Evolutionary conservation across 2,329 filamentous ascomycete species (phyloP).

Genomic region (Penicillium sp.): DNA sequence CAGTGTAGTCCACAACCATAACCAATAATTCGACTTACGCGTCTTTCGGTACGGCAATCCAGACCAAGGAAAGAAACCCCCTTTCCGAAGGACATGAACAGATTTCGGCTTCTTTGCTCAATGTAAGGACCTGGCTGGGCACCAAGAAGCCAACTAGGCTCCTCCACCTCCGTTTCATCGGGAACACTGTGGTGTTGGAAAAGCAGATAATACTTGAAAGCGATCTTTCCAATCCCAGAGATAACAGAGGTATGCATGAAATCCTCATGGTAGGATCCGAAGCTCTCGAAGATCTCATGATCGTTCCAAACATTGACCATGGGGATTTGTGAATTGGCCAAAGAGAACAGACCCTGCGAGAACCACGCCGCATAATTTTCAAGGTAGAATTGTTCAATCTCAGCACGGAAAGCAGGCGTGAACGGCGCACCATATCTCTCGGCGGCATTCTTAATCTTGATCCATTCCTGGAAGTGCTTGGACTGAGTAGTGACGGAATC

Average conservation of each 20-base stretch:
- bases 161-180: slow-evolving; percentile 76
- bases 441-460: slow-evolving; percentile 74
- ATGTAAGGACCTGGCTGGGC: slow-evolving; percentile 84
- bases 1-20: slow-evolving; percentile 12
- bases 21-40: slow-evolving; percentile 46
- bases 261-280: slow-evolving; percentile 85
- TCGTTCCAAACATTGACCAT: slow-evolving; percentile 99
- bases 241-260: slow-evolving; percentile 93
- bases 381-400: slow-evolving; percentile 86
- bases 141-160: slow-evolving; percentile 91
- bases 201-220: slow-evolving; percentile 98
- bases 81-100: slow-evolving; percentile 81
- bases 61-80: slow-evolving; percentile 81
- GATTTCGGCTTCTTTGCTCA: slow-evolving; percentile 76
- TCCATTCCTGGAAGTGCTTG: slow-evolving; percentile 78
- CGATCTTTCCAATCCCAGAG: slow-evolving; percentile 82
- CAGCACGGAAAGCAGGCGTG: slow-evolving; percentile 77
- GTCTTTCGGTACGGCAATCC: slow-evolving; percentile 89
- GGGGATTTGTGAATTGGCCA: slow-evolving; percentile 91
- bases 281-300: slow-evolving; percentile 89
- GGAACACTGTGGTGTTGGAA: slow-evolving; percentile 93
- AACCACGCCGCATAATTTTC: slow-evolving; percentile 93
- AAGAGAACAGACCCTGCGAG: slow-evolving; percentile 88
- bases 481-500: slow-evolving; percentile 79
- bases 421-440: slow-evolving; percentile 81